Percentiles rank a stretch among this genome's conserved stretches.
These are phyloP conservation scores for Xylariaceae sp. DNA, from an alignment of 2,329 filamentous ascomycete species.

Conservation along the genomic window DNA sequence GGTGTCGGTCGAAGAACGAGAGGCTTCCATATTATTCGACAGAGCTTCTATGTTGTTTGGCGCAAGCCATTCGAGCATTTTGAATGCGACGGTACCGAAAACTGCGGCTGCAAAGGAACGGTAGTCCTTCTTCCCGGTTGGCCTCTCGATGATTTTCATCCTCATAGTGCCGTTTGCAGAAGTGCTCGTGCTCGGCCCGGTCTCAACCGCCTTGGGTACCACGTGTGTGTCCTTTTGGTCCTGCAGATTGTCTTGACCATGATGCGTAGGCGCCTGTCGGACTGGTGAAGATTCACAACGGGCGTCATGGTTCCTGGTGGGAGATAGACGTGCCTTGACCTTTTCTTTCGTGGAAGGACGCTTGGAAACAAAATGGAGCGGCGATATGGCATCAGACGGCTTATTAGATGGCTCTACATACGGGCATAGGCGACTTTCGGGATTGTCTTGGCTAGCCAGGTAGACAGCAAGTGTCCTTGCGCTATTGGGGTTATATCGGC, in stretches of 20 bases:
- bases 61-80: constrained; percentile 66
- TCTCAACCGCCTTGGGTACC: not conserved
- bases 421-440: constrained; percentile 63
- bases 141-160: constrained; percentile 42
- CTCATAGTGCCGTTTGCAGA: constrained; percentile 10
- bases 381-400: constrained; percentile 41
- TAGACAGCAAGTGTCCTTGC: constrained; percentile 76
- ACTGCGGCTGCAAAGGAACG: constrained; percentile 57
- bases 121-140: constrained; percentile 50
- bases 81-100: constrained; percentile 61
- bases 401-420: constrained; percentile 39
- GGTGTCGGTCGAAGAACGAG: constrained; percentile 9
- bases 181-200: constrained; percentile 7
- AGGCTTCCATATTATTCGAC: constrained; percentile 35
- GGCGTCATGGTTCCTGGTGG: constrained; percentile 3
- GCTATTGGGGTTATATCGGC: constrained; percentile 74
- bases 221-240: not conserved
- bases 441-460: constrained; percentile 73
- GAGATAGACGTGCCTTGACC: constrained; percentile 14
- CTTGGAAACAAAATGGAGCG: constrained; percentile 42
- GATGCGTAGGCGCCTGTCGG: constrained; percentile 1
- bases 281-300: not conserved
- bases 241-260: not conserved
- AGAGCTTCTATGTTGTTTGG: constrained; percentile 50
- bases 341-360: constrained; percentile 22